phyloP scores from a whole-genome alignment of 495 filamentous ascomycete genomes.

The Talaromyces wortmannii region DNA sequence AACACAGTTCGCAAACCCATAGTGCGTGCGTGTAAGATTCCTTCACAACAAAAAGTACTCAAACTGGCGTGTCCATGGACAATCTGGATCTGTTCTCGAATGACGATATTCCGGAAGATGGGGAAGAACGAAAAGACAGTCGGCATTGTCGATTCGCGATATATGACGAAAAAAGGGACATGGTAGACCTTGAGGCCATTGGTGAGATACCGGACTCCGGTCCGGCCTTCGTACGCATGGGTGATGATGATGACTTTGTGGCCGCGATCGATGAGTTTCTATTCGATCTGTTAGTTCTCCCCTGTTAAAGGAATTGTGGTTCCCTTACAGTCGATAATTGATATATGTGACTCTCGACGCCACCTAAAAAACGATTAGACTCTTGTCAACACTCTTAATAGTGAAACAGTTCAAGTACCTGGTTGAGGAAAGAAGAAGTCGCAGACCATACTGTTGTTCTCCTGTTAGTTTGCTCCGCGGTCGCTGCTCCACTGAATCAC shows the following conservation, averaged over 20 bases:
- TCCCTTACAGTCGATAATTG: conserved; percentile 68
- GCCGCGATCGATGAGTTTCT: conserved; percentile 91
- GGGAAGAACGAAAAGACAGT: conserved; percentile 99
- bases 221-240: conserved; percentile 88
- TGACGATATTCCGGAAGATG: conserved; percentile 88
- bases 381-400: background rate
- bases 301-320: background rate
- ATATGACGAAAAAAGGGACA: conserved; percentile 91
- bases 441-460: conserved; percentile 73
- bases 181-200: conserved; percentile 98
- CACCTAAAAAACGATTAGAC: conserved; percentile 44
- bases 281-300: background rate
- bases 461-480: conserved; percentile 2
- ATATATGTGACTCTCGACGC: conserved; percentile 97
- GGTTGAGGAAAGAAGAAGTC: conserved; percentile 99
- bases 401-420: conserved; percentile 33
- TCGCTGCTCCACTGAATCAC: conserved; percentile 11
- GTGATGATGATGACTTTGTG: conserved; percentile 98
- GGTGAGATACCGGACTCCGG: conserved; percentile 92
- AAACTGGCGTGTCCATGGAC: conserved; percentile 93
- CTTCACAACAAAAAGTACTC: conserved; percentile 89
- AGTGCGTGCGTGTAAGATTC: conserved; percentile 88
- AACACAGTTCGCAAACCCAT: conserved; percentile 96
- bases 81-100: conserved; percentile 91
- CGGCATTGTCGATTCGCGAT: conserved; percentile 89